Evolutionary conservation across 2,329 filamentous ascomycete genomes (phyloP), one percentile per base, ranked within the genome.

Genomic region (Aspergillus hiratsukae): DNA sequence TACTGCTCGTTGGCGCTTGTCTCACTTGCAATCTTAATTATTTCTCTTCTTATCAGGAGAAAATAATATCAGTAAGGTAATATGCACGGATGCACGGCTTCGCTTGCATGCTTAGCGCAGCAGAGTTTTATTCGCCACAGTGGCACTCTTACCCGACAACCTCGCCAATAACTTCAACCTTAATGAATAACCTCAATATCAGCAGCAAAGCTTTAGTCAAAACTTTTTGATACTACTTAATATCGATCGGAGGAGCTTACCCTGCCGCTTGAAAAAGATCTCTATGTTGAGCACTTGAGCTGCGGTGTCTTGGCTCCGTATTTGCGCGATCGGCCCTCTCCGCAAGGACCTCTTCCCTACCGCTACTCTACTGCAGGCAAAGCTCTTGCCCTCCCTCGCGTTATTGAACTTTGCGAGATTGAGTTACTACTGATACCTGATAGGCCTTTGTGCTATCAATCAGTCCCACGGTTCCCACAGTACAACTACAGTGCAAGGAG

Each of bases 51-150:
- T 48, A 23, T 35, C 31, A 35, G 11, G 4, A 35, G 31, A 17
- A 4, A 35, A 6, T 9, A 35, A 6, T 9, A 48, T 19, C 17
- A 23, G 21, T 14, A 21, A 41, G 31, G 41, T 41, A 40, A 37
- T 28, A 54, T 37, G 28, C n/a, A 17, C 11, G n/a, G n/a, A 54
- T 37, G 28, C n/a, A 17, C 11, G n/a, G n/a, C 27, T 23, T 48
- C 41, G 41, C 31, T 31, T 28, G 17, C 29, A 28, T 48, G 43
- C 43, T 45, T 52, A 52, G 35, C 23, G 49, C n/a, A 45, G 54
- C 45, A 49, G 43, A 48, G 25, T 52, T 52, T 45, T 31, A 41
- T 21, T 56, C 37, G 45, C 41, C 54, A 52, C 54, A 43, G 31
- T 29, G 29, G 23, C 27, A 14, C 43, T 27, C 35, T 25, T 40